These are phyloP conservation scores for Zoysia matrella DNA, from an alignment of 202 grass and related monocot species.

Conservation along the genomic window DNA sequence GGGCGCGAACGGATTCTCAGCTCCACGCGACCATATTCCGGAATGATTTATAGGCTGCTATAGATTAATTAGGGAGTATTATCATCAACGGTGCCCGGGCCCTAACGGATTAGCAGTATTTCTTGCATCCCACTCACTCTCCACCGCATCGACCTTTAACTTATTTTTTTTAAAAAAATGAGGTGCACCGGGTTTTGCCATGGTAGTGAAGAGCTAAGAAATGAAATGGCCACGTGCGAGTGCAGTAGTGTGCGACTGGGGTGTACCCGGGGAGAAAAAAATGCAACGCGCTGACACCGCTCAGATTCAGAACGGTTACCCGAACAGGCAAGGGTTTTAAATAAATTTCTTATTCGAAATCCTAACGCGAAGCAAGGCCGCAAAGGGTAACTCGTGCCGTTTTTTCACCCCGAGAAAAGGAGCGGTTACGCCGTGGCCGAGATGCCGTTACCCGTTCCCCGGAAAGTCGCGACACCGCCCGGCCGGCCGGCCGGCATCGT, in stretches of 20 bases:
- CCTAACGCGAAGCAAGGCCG: background rate
- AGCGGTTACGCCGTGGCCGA: background rate
- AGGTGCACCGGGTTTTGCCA: background rate
- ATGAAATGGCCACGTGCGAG: too few relatives aligned
- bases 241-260: background rate
- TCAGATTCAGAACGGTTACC: background rate
- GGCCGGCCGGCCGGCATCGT: slow-evolving; percentile 6
- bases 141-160: background rate
- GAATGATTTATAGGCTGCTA: background rate
- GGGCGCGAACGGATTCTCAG: slow-evolving; percentile 47
- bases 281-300: background rate
- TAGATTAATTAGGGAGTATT: too few relatives aligned
- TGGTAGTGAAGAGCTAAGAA: background rate
- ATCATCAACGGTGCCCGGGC: too few relatives aligned
- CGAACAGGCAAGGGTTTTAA: background rate
- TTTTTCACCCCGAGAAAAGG: background rate
- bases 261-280: background rate
- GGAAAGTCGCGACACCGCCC: slow-evolving; percentile 9
- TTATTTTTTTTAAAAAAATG: background rate
- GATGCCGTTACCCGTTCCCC: slow-evolving; percentile 18
- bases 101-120: slow-evolving; percentile 21
- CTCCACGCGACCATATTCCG: slow-evolving; percentile 55
- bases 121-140: slow-evolving; percentile 34
- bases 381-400: background rate
- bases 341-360: background rate